Percentiles rank a stretch among this genome's conserved stretches.
phyloP scores from a whole-genome alignment of 768 basidiomycete species.

The Cystofilobasidium capitatum region DNA sequence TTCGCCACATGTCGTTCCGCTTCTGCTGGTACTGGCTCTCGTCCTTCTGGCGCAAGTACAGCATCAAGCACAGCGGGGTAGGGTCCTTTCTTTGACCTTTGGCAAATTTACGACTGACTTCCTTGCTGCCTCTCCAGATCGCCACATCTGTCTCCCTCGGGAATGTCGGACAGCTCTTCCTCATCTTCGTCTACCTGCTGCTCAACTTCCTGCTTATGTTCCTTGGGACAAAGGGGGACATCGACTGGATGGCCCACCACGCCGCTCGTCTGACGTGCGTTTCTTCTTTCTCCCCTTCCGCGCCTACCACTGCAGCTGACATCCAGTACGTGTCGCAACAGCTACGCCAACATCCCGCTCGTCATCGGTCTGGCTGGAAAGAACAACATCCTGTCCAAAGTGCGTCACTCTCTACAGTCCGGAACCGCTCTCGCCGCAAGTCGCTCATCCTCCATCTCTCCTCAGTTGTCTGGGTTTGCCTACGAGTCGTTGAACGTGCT shows the following conservation, averaged over 20 bases:
- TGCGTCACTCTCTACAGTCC: too few relatives aligned
- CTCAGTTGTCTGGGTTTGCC: conserved; percentile 20
- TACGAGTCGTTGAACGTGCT: conserved; percentile 28
- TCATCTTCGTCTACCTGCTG: conserved; percentile 23
- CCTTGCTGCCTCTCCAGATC: background rate
- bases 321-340: too few relatives aligned
- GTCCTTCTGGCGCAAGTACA: conserved; percentile 27
- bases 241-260: conserved; percentile 28
- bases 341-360: conserved; percentile 27
- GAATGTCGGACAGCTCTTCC: conserved; percentile 25
- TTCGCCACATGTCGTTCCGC: background rate
- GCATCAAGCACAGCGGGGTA: conserved; percentile 21
- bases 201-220: conserved; percentile 27
- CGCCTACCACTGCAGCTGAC: too few relatives aligned
- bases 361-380: conserved; percentile 27
- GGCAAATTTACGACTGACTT: background rate
- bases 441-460: background rate
- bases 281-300: too few relatives aligned
- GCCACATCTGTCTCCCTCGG: conserved; percentile 26
- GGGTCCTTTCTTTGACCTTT: background rate
- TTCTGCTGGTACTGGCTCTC: conserved; percentile 26
- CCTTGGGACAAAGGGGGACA: conserved; percentile 22
- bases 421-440: background rate
- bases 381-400: conserved; percentile 22
- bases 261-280: conserved; percentile 19